Evolutionary conservation across 192 early-diverging fungal genomes (phyloP), one percentile per base, ranked within the genome.

Genomic region (Diversispora epigaea): DNA sequence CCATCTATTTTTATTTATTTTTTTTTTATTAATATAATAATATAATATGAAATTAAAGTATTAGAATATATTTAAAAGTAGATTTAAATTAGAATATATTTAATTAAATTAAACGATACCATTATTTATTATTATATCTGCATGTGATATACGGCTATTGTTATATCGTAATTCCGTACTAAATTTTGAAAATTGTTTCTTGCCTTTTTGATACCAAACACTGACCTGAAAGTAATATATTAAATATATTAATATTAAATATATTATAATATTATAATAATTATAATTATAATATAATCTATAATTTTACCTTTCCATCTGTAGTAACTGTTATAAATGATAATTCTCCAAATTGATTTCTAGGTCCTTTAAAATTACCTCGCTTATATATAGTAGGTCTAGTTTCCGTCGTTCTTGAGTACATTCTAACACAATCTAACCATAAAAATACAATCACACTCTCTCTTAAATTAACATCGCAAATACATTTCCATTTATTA

Each of bases 321-420:
- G 71, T 45, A 39, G 71, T 73, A 25, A 73, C 46, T 1, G 47
- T 54, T 47, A 73, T 15, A 32, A 73, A 73, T 17, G 71, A 57
- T 6, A 73, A 43, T 21, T 73, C 39, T 14, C 71, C 71, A 62
- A 62, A 73, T 39, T 54, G 58, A 39, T 73, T 73, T 32, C 60
- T 25, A 4, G 71, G 71, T 14, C 71, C 71, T 73, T 63, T 73
- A 46, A 73, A 63, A 47, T 57, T 19, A 49, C 50, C 71, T 14
- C 71, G 44, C 9, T 62, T 55, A 63, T 73, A 62, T n/a, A n/a
- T n/a, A n/a, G n/a, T n/a, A n/a, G n/a, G n/a, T 6, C 6, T 32
- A 14, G 61, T 2, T 4, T 10, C 40, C 32, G 17, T 17, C 3
- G 8, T 40, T 17, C 62, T 25, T 9, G 62, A 64, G n/a, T 64